A percentile compares a stretch with the other conserved stretches of the same genome.
phyloP scores from a whole-genome alignment of 495 filamentous ascomycete species.

The Xylaria longipes region DNA sequence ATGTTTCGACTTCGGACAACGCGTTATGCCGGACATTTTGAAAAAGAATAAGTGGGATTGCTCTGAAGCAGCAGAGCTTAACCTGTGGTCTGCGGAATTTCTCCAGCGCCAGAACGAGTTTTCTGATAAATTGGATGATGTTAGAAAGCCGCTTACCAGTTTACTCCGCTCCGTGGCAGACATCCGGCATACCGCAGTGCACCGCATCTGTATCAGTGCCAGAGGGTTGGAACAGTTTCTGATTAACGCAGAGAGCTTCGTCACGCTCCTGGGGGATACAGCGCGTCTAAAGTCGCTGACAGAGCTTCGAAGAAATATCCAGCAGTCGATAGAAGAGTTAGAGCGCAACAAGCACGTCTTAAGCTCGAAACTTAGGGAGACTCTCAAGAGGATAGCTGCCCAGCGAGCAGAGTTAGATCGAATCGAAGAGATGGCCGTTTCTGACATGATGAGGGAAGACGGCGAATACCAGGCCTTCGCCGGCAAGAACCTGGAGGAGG shows the following conservation, averaged over 20 bases:
- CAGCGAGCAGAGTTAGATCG: slow-evolving; percentile 22
- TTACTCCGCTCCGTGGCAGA: slow-evolving; percentile 9
- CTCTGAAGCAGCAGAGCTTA: slow-evolving; percentile 20
- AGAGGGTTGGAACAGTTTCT: slow-evolving; percentile 17
- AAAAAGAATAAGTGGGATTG: slow-evolving; percentile 16
- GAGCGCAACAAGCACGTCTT: slow-evolving; percentile 25
- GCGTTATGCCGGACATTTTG: slow-evolving; percentile 10
- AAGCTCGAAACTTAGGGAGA: slow-evolving; percentile 11
- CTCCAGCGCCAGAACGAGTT: slow-evolving; percentile 5
- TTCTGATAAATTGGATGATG: not conserved
- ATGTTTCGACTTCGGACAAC: slow-evolving; percentile 17
- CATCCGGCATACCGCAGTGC: slow-evolving; percentile 17
- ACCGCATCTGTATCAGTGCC: slow-evolving; percentile 16
- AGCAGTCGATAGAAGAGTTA: slow-evolving; percentile 18
- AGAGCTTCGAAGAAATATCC: slow-evolving; percentile 11
- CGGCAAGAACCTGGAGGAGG: slow-evolving; percentile 19
- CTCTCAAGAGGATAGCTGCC: slow-evolving; percentile 20
- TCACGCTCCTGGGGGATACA: slow-evolving; percentile 4
- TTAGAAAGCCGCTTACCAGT: not conserved
- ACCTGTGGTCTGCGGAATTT: slow-evolving; percentile 9
- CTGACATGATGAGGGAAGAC: slow-evolving; percentile 19
- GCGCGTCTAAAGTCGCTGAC: slow-evolving; percentile 2
- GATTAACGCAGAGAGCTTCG: slow-evolving; percentile 13
- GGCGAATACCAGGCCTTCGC: slow-evolving; percentile 16
- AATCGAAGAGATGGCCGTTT: slow-evolving; percentile 6